These are phyloP conservation scores for Breviolum minutum DNA, from an alignment of 73 alveolate species.

Conservation along the genomic window DNA sequence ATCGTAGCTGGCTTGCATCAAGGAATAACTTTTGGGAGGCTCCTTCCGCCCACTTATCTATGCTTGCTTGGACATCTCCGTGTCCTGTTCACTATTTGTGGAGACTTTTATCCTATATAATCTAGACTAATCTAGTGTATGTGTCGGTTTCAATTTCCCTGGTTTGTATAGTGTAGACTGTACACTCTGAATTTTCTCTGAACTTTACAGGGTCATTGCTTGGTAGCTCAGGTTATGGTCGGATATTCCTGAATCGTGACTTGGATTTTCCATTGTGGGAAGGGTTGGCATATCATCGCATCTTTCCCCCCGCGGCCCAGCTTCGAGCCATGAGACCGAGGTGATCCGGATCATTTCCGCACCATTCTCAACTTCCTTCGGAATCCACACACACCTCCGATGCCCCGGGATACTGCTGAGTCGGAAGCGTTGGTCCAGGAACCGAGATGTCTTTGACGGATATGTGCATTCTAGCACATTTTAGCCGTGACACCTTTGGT, in stretches of 20 bases:
- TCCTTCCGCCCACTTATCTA: too few relatives aligned
- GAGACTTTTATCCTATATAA: too few relatives aligned
- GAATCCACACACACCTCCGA: constrained; percentile 89
- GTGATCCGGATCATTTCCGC: constrained; percentile 87
- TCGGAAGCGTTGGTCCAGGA: constrained; percentile 86
- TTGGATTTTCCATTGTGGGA: background rate
- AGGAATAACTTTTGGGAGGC: background rate
- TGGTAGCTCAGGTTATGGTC: constrained; percentile 42
- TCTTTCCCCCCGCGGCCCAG: background rate
- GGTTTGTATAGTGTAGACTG: too few relatives aligned
- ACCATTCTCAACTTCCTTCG: constrained; percentile 93
- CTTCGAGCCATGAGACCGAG: background rate
- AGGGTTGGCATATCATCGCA: background rate
- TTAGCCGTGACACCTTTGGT: background rate
- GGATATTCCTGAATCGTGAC: constrained; percentile 84
- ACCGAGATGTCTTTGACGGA: background rate
- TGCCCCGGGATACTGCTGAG: constrained; percentile 84
- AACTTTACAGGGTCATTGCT: too few relatives aligned
- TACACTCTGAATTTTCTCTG: too few relatives aligned
- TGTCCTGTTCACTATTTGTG: background rate
- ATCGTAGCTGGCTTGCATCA: constrained; percentile 25
- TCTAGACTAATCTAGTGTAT: too few relatives aligned
- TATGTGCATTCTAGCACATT: background rate
- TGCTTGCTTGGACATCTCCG: too few relatives aligned
- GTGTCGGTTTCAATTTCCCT: too few relatives aligned